phyloP scores from a whole-genome alignment of 768 basidiomycete species.

The Lactarius tabidus region DNA sequence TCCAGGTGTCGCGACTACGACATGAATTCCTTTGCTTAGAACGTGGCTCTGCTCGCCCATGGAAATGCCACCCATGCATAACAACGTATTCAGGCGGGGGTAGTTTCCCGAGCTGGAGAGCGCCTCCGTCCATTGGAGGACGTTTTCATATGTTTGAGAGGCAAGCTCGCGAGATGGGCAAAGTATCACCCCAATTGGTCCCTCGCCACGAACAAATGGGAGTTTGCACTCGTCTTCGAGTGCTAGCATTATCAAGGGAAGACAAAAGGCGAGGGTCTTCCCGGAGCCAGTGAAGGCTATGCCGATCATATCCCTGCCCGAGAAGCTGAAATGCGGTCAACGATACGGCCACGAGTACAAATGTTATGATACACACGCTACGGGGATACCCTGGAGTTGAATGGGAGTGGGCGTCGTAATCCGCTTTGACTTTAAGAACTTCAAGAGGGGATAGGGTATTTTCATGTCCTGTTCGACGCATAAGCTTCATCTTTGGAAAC shows the following conservation, averaged over 20 bases:
- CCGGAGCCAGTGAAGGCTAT: conserved; percentile 99
- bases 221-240: conserved; percentile 90
- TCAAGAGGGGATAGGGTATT: conserved; percentile 81
- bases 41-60: conserved; percentile 97
- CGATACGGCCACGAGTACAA: not conserved
- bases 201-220: conserved; percentile 89
- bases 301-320: conserved; percentile 96
- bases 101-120: conserved; percentile 77
- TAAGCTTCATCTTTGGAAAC: conserved; percentile 17
- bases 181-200: conserved; percentile 92
- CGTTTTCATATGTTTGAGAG: conserved; percentile 94
- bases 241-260: conserved; percentile 96
- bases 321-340: conserved; percentile 53
- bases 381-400: conserved; percentile 94
- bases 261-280: conserved; percentile 96
- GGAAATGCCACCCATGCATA: conserved; percentile 97
- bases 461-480: conserved; percentile 81
- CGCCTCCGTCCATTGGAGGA: conserved; percentile 79
- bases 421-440: conserved; percentile 78
- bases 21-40: conserved; percentile 85
- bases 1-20: conserved; percentile 96
- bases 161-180: conserved; percentile 98
- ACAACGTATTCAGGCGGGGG: conserved; percentile 79
- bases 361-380: conserved; percentile 60
- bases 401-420: conserved; percentile 91